Base-by-base conservation (phyloP, 768 basidiomycete genomes). In the Phylloporus sp. region DNA sequence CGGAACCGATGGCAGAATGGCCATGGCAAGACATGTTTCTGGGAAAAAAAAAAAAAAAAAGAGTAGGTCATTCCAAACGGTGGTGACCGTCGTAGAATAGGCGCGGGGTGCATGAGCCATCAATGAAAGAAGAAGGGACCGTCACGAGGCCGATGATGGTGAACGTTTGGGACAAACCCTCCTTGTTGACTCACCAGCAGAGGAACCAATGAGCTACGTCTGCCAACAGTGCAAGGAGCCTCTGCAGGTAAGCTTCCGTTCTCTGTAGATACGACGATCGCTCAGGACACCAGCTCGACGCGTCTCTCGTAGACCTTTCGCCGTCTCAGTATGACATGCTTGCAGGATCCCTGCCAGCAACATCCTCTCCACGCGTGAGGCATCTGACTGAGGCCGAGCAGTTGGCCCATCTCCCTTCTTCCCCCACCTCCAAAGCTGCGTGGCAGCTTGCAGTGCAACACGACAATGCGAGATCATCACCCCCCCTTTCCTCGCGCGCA, bases 181-280 rank as follows among this genome's bases (percentile, higher is more conserved):
- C n/a, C n/a, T n/a, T n/a, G n/a, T n/a, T n/a, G n/a, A n/a, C n/a
- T n/a, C n/a, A n/a, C n/a, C n/a, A n/a, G n/a, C n/a, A n/a, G n/a
- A n/a, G n/a, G n/a, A n/a, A n/a, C n/a, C n/a, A 46, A 78, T 79
- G 77, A 72, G 58, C 50, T 77, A 76, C 59, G 77, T 87, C 44
- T 93, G 91, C 62, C 90, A 92, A 64, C 91, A 93, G 71, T 93
- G 91, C 76, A 92, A 91, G 71, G 88, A 95, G 63, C 91, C 90
- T 6, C 72, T 97, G 29, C 86, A 92, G 80, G 88, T 88, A 49
- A 51, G 59, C n/a, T 4, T 38, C 8, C 23, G 49, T 28, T 59
- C 28, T 36, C 36, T 23, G 29, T 45, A n/a, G 28, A 41, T n/a
- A n/a, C 35, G 41, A 45, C 28, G 13, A 24, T 22, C 42, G 31